These are phyloP conservation scores for Stylonectria norvegica DNA, from an alignment of 2,329 filamentous ascomycete species.

Conservation along the genomic window DNA sequence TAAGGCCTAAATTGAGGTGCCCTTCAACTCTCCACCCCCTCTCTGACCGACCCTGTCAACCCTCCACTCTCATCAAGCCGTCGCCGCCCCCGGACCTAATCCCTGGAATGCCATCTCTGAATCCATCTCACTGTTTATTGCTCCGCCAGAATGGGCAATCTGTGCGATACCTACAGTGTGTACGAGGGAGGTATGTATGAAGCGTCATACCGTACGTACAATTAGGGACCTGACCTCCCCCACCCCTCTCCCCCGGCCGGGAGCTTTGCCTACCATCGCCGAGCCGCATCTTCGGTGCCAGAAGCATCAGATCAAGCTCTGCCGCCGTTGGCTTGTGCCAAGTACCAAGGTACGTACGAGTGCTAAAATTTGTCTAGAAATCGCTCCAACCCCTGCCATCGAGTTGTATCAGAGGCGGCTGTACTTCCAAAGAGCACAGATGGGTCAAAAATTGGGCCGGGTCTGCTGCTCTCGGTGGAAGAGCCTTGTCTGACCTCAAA, in stretches of 20 bases:
- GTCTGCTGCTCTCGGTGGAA: no score
- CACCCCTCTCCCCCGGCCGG: constrained; percentile 2
- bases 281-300: neutral
- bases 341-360: no score
- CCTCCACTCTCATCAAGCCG: neutral
- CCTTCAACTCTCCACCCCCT: neutral
- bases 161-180: constrained; percentile 27
- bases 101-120: neutral
- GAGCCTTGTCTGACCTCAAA: neutral
- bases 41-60: neutral
- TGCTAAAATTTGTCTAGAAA: no score
- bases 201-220: no score
- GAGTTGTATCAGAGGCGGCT: neutral
- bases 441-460: no score
- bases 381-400: no score
- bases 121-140: neutral
- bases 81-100: neutral
- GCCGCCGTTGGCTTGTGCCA: neutral
- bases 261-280: constrained; percentile 15
- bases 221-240: constrained; percentile 4
- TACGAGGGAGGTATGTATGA: no score
- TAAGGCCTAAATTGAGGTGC: neutral
- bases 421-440: neutral
- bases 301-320: neutral
- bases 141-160: constrained; percentile 24